Percentiles rank a stretch among this genome's conserved stretches.
Evolutionary conservation across 2,329 filamentous ascomycete genomes (phyloP).

Genomic region (Gremmenia infestans): DNA sequence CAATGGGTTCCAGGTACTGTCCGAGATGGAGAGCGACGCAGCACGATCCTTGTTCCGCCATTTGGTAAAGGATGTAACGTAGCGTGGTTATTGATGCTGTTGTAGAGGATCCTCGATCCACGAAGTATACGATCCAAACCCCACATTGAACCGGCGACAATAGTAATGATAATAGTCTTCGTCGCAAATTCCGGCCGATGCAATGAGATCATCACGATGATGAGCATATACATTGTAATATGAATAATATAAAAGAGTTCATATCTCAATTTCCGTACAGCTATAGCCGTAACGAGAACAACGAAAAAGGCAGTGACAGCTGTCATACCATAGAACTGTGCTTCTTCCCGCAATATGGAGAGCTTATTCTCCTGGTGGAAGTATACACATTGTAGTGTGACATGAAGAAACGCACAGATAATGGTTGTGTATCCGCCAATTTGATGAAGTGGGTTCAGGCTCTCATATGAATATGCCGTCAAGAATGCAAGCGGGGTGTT

Average conservation of each 20-base stretch:
- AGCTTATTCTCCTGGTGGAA: slow-evolving; percentile 34
- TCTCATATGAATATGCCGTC: slow-evolving; percentile 52
- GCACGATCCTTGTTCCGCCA: slow-evolving; percentile 49
- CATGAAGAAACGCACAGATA: slow-evolving; percentile 42
- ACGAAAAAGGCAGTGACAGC: slow-evolving; percentile 43
- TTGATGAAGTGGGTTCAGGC: slow-evolving; percentile 53
- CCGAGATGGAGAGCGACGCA: slow-evolving; percentile 42
- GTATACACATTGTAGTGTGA: slow-evolving; percentile 17
- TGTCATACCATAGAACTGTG: slow-evolving; percentile 39
- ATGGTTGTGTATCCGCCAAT: slow-evolving; percentile 47
- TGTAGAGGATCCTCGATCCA: slow-evolving; percentile 37
- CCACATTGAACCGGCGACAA: slow-evolving; percentile 45
- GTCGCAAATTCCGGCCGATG: slow-evolving; percentile 44
- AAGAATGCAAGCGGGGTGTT: slow-evolving; percentile 53
- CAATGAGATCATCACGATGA: slow-evolving; percentile 43
- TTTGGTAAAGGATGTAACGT: slow-evolving; percentile 49
- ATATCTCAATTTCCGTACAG: slow-evolving; percentile 42
- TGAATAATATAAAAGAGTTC: slow-evolving; percentile 53
- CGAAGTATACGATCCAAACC: slow-evolving; percentile 46
- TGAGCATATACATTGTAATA: slow-evolving; percentile 43
- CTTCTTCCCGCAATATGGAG: slow-evolving; percentile 23
- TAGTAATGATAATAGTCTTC: slow-evolving; percentile 39
- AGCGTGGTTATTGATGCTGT: slow-evolving; percentile 47
- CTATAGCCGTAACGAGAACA: slow-evolving; percentile 39
- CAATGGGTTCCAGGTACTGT: slow-evolving; percentile 54